phyloP scores from a whole-genome alignment of 108 stramenopile genomes.

The Skeletonema menzelii region DNA sequence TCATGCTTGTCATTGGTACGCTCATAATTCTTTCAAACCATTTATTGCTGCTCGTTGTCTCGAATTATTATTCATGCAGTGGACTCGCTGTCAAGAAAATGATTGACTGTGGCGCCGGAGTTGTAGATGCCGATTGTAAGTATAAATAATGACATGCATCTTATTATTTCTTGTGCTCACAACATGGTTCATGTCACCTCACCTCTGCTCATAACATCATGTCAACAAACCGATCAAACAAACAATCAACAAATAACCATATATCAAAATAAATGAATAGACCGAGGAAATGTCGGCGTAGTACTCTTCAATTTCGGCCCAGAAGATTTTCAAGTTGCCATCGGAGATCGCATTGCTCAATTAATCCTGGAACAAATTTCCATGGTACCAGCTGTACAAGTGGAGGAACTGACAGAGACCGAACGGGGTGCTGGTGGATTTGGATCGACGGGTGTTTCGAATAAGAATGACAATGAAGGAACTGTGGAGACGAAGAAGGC shows the following conservation, averaged over 20 bases:
- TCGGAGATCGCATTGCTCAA: conserved; percentile 98
- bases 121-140: conserved; percentile 92
- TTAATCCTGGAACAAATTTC: conserved; percentile 94
- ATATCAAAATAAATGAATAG: too few species aligned
- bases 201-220: too few species aligned
- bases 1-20: too few species aligned
- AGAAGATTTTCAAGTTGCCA: conserved; percentile 80
- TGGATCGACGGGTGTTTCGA: conserved; percentile 83
- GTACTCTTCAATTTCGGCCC: conserved; percentile 96
- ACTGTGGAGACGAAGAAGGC: conserved; percentile 5
- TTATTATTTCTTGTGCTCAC: too few species aligned
- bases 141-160: too few species aligned
- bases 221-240: too few species aligned
- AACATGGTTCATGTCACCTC: too few species aligned
- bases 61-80: not conserved
- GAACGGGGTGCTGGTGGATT: conserved; percentile 89
- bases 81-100: conserved; percentile 95
- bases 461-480: not conserved
- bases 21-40: too few species aligned
- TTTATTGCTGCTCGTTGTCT: too few species aligned
- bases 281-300: conserved; percentile 97
- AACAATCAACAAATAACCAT: not conserved
- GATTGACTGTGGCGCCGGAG: conserved; percentile 97
- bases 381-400: conserved; percentile 82
- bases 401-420: conserved; percentile 84